phyloP scores from a whole-genome alignment of 2,329 filamentous ascomycete species.

The Fonsecaea erecta region DNA sequence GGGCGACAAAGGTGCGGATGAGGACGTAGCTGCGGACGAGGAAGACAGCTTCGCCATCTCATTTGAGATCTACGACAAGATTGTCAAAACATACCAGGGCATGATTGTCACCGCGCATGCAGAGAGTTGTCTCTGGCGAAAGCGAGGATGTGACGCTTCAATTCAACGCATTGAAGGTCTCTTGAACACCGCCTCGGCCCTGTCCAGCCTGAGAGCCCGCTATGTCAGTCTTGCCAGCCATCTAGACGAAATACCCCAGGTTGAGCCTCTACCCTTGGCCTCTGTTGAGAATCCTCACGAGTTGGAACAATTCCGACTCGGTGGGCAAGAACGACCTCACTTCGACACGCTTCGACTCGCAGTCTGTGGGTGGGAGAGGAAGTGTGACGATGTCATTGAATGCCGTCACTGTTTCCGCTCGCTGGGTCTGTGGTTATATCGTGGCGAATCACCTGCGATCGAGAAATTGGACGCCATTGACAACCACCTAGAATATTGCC shows the following conservation, averaged over 20 bases:
- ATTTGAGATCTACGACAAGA: constrained; percentile 58
- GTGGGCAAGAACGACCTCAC: constrained; percentile 45
- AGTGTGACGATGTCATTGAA: constrained; percentile 64
- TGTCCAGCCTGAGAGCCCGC: constrained; percentile 64
- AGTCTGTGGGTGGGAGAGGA: constrained; percentile 74
- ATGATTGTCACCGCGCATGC: constrained; percentile 76
- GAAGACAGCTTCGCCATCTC: constrained; percentile 29
- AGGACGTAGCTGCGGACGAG: constrained; percentile 44
- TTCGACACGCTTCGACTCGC: constrained; percentile 70
- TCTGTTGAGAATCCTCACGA: constrained; percentile 41
- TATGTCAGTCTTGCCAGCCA: constrained; percentile 61
- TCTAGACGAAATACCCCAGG: constrained; percentile 47
- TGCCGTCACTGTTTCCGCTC: constrained; percentile 88
- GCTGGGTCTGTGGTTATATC: constrained; percentile 90
- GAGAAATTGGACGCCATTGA: constrained; percentile 70
- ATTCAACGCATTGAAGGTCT: constrained; percentile 68
- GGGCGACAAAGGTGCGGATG: constrained; percentile 45
- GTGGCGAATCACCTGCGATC: constrained; percentile 64
- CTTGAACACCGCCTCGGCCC: constrained; percentile 63
- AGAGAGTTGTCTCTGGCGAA: constrained; percentile 83
- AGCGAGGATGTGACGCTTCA: constrained; percentile 79
- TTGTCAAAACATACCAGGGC: constrained; percentile 76
- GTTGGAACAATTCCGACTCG: constrained; percentile 39
- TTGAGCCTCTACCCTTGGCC: constrained; percentile 55
- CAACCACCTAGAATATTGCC: constrained; percentile 83